Percentiles rank a stretch among this genome's conserved stretches.
phyloP scores from a whole-genome alignment of 202 grass and related monocot species.

The Setaria viridis region DNA sequence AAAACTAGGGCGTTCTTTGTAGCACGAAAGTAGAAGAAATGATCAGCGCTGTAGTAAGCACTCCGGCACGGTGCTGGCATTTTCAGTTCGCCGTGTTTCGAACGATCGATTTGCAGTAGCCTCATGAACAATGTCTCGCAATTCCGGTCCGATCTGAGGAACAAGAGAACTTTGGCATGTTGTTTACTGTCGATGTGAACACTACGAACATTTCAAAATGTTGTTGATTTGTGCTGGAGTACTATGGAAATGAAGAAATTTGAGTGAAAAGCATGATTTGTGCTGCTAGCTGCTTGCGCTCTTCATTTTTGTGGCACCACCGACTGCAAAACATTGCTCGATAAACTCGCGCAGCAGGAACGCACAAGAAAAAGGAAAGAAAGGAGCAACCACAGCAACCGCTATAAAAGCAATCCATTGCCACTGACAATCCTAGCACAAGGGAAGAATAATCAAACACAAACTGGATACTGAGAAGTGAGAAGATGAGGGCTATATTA shows the following conservation, averaged over 20 bases:
- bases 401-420: not conserved
- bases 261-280: not conserved
- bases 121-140: no score
- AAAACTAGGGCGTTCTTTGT: no score
- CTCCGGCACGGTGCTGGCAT: no score
- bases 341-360: not conserved
- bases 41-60: no score
- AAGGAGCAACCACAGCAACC: no score
- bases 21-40: no score
- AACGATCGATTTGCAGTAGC: no score
- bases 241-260: not conserved
- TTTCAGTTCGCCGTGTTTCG: no score
- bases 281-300: not conserved
- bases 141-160: no score
- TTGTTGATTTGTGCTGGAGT: not conserved
- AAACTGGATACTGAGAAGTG: not conserved
- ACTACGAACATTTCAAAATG: not conserved
- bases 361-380: not conserved
- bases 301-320: not conserved
- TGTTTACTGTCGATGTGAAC: no score
- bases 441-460: not conserved
- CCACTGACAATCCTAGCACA: not conserved
- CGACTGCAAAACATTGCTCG: no score
- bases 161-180: no score
- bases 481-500: constrained; percentile 1